These are phyloP conservation scores for Sclerotinia borealis DNA, from an alignment of 2,329 filamentous ascomycete genomes.

Conservation along the genomic window DNA sequence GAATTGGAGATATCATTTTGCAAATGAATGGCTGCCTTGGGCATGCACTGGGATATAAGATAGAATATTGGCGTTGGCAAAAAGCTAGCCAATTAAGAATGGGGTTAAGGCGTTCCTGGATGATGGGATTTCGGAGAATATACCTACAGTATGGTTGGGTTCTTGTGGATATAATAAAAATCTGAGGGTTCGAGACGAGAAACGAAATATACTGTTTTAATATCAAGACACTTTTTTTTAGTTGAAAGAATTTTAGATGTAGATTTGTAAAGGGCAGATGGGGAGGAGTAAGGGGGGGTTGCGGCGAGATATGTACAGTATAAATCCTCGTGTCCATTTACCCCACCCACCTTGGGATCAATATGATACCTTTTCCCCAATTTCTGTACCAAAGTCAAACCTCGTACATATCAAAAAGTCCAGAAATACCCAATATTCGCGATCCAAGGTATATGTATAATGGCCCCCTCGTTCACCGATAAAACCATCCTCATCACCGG, in stretches of 20 bases:
- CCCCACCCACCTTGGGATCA: neutral
- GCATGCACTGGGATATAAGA: neutral
- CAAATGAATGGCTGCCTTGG: neutral
- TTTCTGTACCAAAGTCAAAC: too few relatives aligned
- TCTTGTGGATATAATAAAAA: neutral
- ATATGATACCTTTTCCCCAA: too few relatives aligned
- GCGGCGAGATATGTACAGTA: too few relatives aligned
- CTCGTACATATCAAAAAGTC: too few relatives aligned
- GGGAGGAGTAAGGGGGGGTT: too few relatives aligned
- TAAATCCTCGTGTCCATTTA: too few relatives aligned
- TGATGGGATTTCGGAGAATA: too few relatives aligned
- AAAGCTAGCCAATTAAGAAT: neutral
- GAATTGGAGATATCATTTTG: neutral
- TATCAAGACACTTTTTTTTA: too few relatives aligned
- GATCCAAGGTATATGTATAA: neutral
- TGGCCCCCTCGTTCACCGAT: constrained; percentile 11
- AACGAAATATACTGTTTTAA: too few relatives aligned
- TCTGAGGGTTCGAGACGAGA: too few relatives aligned
- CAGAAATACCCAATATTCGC: neutral
- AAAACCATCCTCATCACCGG: constrained; percentile 30
- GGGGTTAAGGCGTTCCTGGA: neutral
- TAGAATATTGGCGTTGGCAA: neutral
- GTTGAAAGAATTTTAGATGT: too few relatives aligned
- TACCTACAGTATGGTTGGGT: neutral
- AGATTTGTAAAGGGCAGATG: too few relatives aligned